phyloP scores from a whole-genome alignment of 768 basidiomycete genomes.

The Hebeloma cylindrosporum region DNA sequence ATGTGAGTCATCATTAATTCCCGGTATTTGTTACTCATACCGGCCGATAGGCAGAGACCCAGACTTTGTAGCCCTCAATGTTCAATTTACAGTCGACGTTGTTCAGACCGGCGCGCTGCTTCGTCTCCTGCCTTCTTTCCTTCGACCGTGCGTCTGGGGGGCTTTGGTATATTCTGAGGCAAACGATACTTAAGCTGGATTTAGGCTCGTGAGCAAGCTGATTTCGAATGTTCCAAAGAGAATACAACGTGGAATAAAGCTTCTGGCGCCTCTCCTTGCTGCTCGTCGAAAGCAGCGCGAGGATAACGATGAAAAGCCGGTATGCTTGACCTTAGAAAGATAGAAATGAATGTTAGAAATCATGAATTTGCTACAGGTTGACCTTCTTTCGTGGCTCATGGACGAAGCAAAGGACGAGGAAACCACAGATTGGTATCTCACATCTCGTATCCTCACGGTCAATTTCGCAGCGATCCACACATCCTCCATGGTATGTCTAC shows the following conservation, averaged over 20 bases:
- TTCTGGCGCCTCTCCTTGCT: too few species aligned
- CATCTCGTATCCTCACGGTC: constrained; percentile 34
- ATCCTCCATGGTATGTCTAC: constrained; percentile 37
- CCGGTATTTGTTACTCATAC: neutral
- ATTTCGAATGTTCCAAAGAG: constrained; percentile 12
- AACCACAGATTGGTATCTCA: constrained; percentile 28
- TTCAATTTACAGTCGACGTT: constrained; percentile 18
- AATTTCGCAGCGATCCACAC: constrained; percentile 48
- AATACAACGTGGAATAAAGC: too few species aligned
- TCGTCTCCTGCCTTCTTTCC: constrained; percentile 24
- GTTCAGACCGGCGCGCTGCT: constrained; percentile 19
- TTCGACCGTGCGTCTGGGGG: constrained; percentile 23
- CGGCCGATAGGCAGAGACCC: constrained; percentile 21
- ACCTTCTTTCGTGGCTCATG: constrained; percentile 50
- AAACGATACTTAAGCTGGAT: neutral
- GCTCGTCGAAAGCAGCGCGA: too few species aligned
- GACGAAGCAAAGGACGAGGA: constrained; percentile 31
- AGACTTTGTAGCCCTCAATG: constrained; percentile 15
- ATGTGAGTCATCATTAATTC: constrained; percentile 17
- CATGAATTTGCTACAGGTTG: constrained; percentile 31
- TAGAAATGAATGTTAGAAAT: too few species aligned
- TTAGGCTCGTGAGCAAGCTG: neutral
- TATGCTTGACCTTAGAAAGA: neutral
- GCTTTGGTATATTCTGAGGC: neutral
- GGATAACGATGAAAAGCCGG: neutral